Percentiles rank a stretch among this genome's conserved stretches.
These are phyloP conservation scores for Nitzschia palea DNA, from an alignment of 108 stramenopile genomes.

Conservation along the genomic window DNA sequence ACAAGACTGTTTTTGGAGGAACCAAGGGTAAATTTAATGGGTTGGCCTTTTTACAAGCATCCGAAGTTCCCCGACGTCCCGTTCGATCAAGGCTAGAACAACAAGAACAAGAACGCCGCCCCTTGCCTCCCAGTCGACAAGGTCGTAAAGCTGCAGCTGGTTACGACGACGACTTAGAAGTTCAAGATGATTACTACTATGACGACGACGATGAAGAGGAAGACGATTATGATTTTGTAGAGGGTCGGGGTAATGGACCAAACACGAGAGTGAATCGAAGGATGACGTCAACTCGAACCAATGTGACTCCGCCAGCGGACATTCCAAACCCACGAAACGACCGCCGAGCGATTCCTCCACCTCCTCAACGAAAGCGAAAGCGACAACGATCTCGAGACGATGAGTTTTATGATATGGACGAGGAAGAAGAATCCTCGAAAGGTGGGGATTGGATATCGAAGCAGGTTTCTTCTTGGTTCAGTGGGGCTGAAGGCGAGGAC, in stretches of 20 bases:
- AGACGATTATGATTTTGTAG: not conserved
- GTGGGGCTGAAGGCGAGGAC: conserved; percentile 8
- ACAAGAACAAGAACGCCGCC: not conserved
- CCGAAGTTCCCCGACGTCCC: not conserved
- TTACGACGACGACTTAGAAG: conserved; percentile 19
- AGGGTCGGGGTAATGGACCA: not conserved
- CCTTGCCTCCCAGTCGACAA: conserved; percentile 14
- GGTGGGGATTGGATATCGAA: conserved; percentile 20
- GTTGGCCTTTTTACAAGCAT: conserved; percentile 31
- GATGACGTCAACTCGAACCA: not conserved
- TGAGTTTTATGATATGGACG: not conserved
- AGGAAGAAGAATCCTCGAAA: conserved; percentile 27
- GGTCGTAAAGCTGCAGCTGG: too few relatives aligned
- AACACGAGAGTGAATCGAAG: not conserved
- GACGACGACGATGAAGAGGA: conserved; percentile 19
- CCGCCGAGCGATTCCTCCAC: not conserved
- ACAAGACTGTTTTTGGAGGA: conserved; percentile 83
- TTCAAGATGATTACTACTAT: conserved; percentile 9
- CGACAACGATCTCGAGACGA: not conserved
- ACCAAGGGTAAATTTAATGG: conserved; percentile 86
- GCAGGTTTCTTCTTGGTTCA: conserved; percentile 30
- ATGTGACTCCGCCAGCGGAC: conserved; percentile 5
- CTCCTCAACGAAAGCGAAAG: not conserved
- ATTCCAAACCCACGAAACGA: not conserved
- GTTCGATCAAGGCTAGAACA: not conserved